Evolutionary conservation across 371 early-diverging fungal species (phyloP), one percentile per base, ranked within the genome.

Genomic region (Mortierella sp.): DNA sequence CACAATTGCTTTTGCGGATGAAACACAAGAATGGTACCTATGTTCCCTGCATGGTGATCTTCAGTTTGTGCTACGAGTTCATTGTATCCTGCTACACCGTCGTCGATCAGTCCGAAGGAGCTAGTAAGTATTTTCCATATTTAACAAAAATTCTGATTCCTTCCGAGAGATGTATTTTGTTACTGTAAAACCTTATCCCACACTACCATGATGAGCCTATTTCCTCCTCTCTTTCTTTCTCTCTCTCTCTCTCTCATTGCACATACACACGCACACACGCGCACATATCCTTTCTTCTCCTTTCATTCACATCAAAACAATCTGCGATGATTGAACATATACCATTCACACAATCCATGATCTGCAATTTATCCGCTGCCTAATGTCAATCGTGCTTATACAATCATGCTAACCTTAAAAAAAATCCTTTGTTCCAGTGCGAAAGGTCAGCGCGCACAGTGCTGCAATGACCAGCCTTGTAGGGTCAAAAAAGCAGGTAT

Each of bases 381-480:
- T 36, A 36, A 36, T 36, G 36, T 36, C 36, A 36, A 3, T 6
- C 36, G 6, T 36, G 36, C 47, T 47, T 9, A 4, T 47, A 16
- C 10, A 47, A 19, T 47, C 19, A 13, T 19, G 19, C 13, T 19
- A 57, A 43, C 50, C 24, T 36, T 19, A 28, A 38, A 48, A 47
- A 63, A 24, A 4, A 3, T 2, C 21, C 63, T 53, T 28, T 50
- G 21, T 19, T 47, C 9, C 65, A 71, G 72, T 71, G 16, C 77
- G 65, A 6, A 67, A 77, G 60, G n/a, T 77, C 58, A 72, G 68
- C 53, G 60, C 77, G 10, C 77, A 77, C 24, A 68, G 72, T 28
- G 77, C 72, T 1, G 77, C 77, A 16, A 77, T 77, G 77, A 77
- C 77, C 13, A 77, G 58, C 32, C 28, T 77, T 16, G 77, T 77